Evolutionary conservation across 2,329 filamentous ascomycete species (phyloP).

Genomic region (Aspergillus luchuensis): DNA sequence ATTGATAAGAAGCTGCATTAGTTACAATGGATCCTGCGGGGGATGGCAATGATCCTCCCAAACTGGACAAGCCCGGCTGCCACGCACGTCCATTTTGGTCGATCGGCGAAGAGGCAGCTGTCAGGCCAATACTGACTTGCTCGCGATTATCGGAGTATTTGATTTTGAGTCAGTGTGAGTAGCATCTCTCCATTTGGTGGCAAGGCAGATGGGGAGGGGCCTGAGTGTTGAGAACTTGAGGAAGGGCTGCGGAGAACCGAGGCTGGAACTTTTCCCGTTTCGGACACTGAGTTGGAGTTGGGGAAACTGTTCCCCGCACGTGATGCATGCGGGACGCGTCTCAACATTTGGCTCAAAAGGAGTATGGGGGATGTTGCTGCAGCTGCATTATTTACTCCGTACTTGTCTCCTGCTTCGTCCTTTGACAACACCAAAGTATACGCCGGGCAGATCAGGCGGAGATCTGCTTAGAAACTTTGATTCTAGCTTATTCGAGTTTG

Average conservation of each 20-base stretch:
- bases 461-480: no score
- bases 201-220: not conserved
- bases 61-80: not conserved
- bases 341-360: no score
- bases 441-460: no score
- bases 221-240: not conserved
- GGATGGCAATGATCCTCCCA: not conserved
- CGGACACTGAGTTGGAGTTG: no score
- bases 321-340: no score
- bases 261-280: not conserved
- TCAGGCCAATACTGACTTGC: not conserved
- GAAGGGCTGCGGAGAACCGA: not conserved
- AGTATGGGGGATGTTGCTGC: no score
- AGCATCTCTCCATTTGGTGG: no score
- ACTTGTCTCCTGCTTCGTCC: no score
- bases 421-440: no score
- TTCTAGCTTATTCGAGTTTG: no score
- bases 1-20: constrained; percentile 2
- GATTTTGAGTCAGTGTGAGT: not conserved
- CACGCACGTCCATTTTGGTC: not conserved
- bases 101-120: not conserved
- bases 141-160: not conserved
- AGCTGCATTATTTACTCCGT: no score
- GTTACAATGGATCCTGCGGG: constrained; percentile 1
- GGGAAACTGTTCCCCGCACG: no score